Conservation (phyloP, 2,329 filamentous ascomycete genomes). For the Anisogramma anomala region DNA sequence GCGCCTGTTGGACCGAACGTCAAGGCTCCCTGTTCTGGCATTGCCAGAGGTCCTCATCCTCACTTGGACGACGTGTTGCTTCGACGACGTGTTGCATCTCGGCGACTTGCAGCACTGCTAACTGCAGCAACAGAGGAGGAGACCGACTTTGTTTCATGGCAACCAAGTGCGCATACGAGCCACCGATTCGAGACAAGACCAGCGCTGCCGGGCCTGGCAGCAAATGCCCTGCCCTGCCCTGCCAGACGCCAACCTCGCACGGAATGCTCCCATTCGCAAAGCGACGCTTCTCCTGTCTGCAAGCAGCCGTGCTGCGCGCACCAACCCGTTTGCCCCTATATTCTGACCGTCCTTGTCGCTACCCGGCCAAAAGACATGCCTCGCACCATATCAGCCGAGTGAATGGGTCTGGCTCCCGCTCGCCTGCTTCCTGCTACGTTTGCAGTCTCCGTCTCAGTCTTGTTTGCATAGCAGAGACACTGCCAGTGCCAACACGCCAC, state of each 20-base stretch:
- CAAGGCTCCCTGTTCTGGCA: background rate
- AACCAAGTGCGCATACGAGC: background rate
- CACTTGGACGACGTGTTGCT: background rate
- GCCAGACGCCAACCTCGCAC: too few relatives aligned
- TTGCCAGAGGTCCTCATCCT: too few relatives aligned
- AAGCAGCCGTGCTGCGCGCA: background rate
- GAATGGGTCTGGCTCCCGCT: background rate
- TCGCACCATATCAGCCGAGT: conserved; percentile 2
- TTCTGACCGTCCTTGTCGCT: background rate
- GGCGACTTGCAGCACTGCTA: background rate
- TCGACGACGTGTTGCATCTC: background rate
- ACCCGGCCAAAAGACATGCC: conserved; percentile 3
- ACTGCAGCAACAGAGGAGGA: background rate
- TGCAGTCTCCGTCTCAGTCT: background rate
- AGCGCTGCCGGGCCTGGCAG: too few relatives aligned
- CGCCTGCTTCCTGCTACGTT: background rate
- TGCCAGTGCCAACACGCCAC: background rate
- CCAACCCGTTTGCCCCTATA: background rate
- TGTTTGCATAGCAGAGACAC: background rate
- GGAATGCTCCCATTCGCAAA: background rate
- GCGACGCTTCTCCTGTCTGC: background rate
- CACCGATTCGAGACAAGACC: background rate
- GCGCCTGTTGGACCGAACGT: background rate
- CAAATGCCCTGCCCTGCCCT: too few relatives aligned
- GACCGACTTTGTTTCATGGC: background rate